Base-by-base conservation (phyloP, 2,329 filamentous ascomycete species). In the Annulohypoxylon truncatum region DNA sequence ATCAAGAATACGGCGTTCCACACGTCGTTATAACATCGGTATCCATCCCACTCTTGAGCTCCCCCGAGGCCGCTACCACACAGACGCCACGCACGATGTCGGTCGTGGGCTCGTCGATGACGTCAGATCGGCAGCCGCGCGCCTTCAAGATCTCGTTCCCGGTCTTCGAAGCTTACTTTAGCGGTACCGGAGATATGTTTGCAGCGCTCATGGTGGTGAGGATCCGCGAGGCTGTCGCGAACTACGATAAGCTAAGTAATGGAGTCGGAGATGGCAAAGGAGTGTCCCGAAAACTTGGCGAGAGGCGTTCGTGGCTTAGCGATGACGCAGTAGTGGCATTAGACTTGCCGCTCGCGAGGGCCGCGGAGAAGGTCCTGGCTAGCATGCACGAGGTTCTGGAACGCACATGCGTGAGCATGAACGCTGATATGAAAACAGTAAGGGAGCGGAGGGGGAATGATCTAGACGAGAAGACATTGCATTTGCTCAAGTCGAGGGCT, bases 171-270 rank as follows among this genome's bases (percentile, higher is more conserved):
- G 92, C 94, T 80, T 97, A 96, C 84, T 99, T 98, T 80, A 94
- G 92, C 73, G 96, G 96, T 40, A 98, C 96, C 0, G 96, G 96
- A 48, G 96, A 99, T 82, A 97, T 99, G 95, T 98, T 99, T 76
- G 95, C 94, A 28, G 95, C 95, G 6, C 85, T 99, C 47, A 94
- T 93, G 76, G 89, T 97, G 1, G 92, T 92, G 40, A 89, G 95
- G 28, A 89, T 99, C 75, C 90, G 95, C 62, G 93, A 98, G 82
- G 94, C 93, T 24, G 91, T 93, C 1, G 79, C 82, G 55, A 80
- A 79, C 2, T 50, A 44, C 52, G 50, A 63, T 47, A 55, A 60
- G 1, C 68, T 48, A 5, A 48, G 44, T 18, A 48, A 48, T 15
- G 44, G 44, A 9, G 24, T 29, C 15, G 44, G 24, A n/a, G n/a